Evolutionary conservation across 805 yeast species (phyloP).

Genomic region (Cyberlindnera xylosilytica): DNA sequence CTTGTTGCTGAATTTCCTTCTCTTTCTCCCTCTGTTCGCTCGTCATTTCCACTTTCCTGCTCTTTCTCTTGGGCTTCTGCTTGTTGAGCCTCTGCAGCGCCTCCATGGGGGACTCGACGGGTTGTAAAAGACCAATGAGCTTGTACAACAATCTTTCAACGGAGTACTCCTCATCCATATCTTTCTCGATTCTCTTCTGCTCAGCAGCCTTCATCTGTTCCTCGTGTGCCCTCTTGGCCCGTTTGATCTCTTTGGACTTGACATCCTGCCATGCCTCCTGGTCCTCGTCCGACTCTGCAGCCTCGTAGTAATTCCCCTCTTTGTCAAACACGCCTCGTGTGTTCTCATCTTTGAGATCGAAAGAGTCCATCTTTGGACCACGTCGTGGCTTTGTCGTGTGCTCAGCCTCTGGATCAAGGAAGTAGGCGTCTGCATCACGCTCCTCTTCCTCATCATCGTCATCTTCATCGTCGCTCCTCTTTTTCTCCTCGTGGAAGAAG

Average conservation of each 20-base stretch:
- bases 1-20: slow-evolving; percentile 25
- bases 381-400: slow-evolving; percentile 12
- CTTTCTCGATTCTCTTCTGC: slow-evolving; percentile 14
- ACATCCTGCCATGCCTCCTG: slow-evolving; percentile 36
- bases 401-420: slow-evolving; percentile 19
- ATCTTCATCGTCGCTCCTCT: slow-evolving; percentile 1
- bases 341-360: slow-evolving; percentile 54
- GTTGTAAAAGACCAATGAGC: slow-evolving; percentile 46
- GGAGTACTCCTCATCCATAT: slow-evolving; percentile 8
- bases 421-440: slow-evolving; percentile 17
- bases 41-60: slow-evolving; percentile 8
- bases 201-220: slow-evolving; percentile 25
- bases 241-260: slow-evolving; percentile 34
- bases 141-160: slow-evolving; percentile 24
- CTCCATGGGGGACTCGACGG: slow-evolving; percentile 60
- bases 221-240: slow-evolving; percentile 35
- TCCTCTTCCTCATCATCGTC: slow-evolving; percentile 22
- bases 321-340: slow-evolving; percentile 59
- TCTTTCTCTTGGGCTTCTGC: slow-evolving; percentile 13
- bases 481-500: neutral
- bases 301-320: slow-evolving; percentile 54
- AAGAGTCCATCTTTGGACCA: slow-evolving; percentile 55
- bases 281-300: slow-evolving; percentile 31
- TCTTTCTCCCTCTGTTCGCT: slow-evolving; percentile 19
- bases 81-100: slow-evolving; percentile 42